These are phyloP conservation scores for Auriscalpium orientale DNA, from an alignment of 768 basidiomycete species.

Conservation along the genomic window DNA sequence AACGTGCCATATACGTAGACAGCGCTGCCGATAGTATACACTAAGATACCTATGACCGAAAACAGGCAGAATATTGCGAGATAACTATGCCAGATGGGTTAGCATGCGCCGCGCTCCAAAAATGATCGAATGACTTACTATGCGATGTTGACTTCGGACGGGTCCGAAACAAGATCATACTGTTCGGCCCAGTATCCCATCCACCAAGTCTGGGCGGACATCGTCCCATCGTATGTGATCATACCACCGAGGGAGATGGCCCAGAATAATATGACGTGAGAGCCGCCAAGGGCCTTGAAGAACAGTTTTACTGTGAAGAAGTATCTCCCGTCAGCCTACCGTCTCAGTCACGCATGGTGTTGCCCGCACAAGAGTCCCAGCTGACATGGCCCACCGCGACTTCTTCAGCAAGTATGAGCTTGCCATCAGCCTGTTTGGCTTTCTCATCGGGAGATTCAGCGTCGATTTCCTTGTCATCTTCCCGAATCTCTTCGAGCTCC, in stretches of 20 bases:
- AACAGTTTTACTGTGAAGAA: conserved; percentile 24
- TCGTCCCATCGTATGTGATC: conserved; percentile 17
- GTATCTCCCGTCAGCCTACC: background rate
- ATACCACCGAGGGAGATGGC: conserved; percentile 12
- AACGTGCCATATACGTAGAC: conserved; percentile 40
- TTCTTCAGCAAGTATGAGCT: conserved; percentile 59
- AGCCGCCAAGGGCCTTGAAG: conserved; percentile 20
- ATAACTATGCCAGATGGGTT: conserved; percentile 31
- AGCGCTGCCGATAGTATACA: conserved; percentile 29
- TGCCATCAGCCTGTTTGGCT: conserved; percentile 33
- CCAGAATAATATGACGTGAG: conserved; percentile 27
- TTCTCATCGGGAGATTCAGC: conserved; percentile 11
- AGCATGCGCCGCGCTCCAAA: too few species aligned
- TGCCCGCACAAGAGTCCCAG: conserved; percentile 31
- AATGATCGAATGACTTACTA: conserved; percentile 17
- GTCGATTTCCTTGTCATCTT: conserved; percentile 20
- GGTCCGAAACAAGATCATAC: conserved; percentile 25
- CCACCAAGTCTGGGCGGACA: conserved; percentile 31
- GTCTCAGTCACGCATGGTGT: background rate
- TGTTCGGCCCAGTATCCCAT: conserved; percentile 40
- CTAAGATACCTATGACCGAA: conserved; percentile 22
- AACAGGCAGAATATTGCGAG: conserved; percentile 38
- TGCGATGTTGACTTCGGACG: conserved; percentile 26
- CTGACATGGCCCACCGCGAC: conserved; percentile 52
- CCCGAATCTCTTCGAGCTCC: conserved; percentile 18